Evolutionary conservation across 805 yeast species (phyloP).

Genomic region (Saccharomycopsis schoenii): DNA sequence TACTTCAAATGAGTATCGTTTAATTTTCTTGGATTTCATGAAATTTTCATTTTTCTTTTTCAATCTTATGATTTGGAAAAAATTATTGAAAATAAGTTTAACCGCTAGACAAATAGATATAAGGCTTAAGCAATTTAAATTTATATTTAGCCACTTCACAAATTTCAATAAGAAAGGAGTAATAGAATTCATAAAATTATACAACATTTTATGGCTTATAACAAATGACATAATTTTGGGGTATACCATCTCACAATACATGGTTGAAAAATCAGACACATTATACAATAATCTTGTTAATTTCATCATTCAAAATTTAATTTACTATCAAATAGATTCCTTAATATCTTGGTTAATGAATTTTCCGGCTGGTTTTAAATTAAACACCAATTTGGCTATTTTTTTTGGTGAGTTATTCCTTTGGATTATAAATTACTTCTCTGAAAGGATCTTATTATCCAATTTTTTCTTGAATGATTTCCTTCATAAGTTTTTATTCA

Average conservation of each 20-base stretch:
- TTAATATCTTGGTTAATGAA: conserved; percentile 67
- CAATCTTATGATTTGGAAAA: conserved; percentile 25
- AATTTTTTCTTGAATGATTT: conserved; percentile 7
- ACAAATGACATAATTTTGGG: conserved; percentile 78
- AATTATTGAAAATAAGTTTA: conserved; percentile 39
- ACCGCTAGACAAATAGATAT: conserved; percentile 73
- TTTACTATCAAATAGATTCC: conserved; percentile 37
- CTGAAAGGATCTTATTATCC: conserved; percentile 12
- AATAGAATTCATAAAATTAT: conserved; percentile 64
- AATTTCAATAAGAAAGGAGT: conserved; percentile 33
- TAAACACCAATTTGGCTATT: conserved; percentile 74
- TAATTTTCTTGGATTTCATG: background rate
- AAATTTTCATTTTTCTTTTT: conserved; percentile 7
- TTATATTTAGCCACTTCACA: conserved; percentile 70
- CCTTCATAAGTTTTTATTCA: conserved; percentile 13
- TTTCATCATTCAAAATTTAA: conserved; percentile 27
- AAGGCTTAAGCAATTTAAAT: conserved; percentile 63
- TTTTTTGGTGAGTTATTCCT: conserved; percentile 80
- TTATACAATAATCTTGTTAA: conserved; percentile 24
- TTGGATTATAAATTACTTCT: conserved; percentile 77
- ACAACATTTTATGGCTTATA: conserved; percentile 83
- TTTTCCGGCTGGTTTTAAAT: conserved; percentile 90
- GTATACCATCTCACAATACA: conserved; percentile 39
- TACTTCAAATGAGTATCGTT: background rate
- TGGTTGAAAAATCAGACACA: conserved; percentile 30